Conservation (phyloP, 495 filamentous ascomycete species). For the Neurospora sp. region DNA sequence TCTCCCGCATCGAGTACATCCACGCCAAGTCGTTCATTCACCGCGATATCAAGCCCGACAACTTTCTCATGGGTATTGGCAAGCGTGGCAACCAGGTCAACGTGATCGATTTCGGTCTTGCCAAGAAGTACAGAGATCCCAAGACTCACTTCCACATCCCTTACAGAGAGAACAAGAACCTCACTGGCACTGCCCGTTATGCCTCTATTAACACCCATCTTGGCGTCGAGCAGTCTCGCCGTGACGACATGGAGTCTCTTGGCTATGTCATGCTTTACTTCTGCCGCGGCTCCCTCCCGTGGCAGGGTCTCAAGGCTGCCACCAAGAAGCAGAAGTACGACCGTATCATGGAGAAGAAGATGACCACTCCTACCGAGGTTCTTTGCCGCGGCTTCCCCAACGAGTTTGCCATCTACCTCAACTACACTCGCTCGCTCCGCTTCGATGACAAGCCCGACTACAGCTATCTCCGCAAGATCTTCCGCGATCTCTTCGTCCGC, state of each 20-base stretch:
- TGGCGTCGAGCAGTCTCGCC: slow-evolving; percentile 97
- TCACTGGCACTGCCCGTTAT: slow-evolving; percentile 98
- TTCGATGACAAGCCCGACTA: slow-evolving; percentile 99
- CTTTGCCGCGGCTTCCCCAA: slow-evolving; percentile 99
- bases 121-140: slow-evolving; percentile 99
- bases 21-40: slow-evolving; percentile 99
- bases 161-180: slow-evolving; percentile 99
- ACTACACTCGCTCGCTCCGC: slow-evolving; percentile 97
- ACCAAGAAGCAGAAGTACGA: slow-evolving; percentile 99
- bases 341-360: slow-evolving; percentile 99
- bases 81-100: slow-evolving; percentile 99
- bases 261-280: slow-evolving; percentile 99
- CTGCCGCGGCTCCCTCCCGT: slow-evolving; percentile 96
- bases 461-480: slow-evolving; percentile 99
- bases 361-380: slow-evolving; percentile 98
- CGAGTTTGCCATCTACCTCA: slow-evolving; percentile 98
- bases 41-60: slow-evolving; percentile 99
- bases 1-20: slow-evolving; percentile 99
- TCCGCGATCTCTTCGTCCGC: slow-evolving; percentile 98
- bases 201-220: slow-evolving; percentile 99
- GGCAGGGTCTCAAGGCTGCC: slow-evolving; percentile 98
- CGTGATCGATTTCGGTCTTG: slow-evolving; percentile 97
- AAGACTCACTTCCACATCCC: slow-evolving; percentile 99
- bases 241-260: slow-evolving; percentile 99
- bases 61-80: slow-evolving; percentile 99